These are phyloP conservation scores for Mycosarcoma mackinlayi DNA, from an alignment of 1,284 basidiomycete species.

Conservation along the genomic window DNA sequence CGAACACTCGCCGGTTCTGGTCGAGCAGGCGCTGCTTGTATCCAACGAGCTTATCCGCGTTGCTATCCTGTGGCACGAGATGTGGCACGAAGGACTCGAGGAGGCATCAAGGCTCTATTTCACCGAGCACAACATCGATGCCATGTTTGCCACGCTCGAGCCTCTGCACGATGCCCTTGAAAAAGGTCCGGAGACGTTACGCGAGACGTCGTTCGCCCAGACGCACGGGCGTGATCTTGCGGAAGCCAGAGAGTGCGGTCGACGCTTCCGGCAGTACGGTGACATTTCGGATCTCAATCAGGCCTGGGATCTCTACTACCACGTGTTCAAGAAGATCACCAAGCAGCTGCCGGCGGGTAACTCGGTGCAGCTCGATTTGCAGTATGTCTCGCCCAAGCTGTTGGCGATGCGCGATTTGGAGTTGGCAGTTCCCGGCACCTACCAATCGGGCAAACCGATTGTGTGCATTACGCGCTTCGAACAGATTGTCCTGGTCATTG, in stretches of 20 bases:
- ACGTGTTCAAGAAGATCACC: constrained; percentile 93
- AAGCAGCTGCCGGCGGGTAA: constrained; percentile 91
- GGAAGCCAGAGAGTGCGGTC: constrained; percentile 92
- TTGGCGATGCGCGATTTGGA: constrained; percentile 90
- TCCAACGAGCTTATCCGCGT: constrained; percentile 96
- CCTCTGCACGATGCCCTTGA: constrained; percentile 95
- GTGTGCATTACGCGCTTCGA: constrained; percentile 81
- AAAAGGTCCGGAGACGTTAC: constrained; percentile 92
- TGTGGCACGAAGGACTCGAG: constrained; percentile 98
- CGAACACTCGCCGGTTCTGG: constrained; percentile 88
- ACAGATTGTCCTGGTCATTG: constrained; percentile 77
- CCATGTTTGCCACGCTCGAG: constrained; percentile 94
- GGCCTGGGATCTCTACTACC: constrained; percentile 99
- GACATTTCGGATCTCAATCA: constrained; percentile 90
- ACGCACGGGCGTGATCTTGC: constrained; percentile 92
- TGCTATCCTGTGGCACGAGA: constrained; percentile 98
- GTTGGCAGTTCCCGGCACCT: constrained; percentile 95
- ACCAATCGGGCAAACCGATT: constrained; percentile 87
- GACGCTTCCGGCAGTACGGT: constrained; percentile 85
- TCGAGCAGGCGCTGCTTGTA: constrained; percentile 91
- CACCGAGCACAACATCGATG: constrained; percentile 98
- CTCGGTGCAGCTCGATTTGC: constrained; percentile 82
- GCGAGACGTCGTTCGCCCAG: constrained; percentile 95
- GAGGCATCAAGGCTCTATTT: constrained; percentile 97
- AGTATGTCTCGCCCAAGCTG: constrained; percentile 95